These are phyloP conservation scores for Sordariomycetes sp. DNA, from an alignment of 2,329 filamentous ascomycete genomes.

Conservation along the genomic window DNA sequence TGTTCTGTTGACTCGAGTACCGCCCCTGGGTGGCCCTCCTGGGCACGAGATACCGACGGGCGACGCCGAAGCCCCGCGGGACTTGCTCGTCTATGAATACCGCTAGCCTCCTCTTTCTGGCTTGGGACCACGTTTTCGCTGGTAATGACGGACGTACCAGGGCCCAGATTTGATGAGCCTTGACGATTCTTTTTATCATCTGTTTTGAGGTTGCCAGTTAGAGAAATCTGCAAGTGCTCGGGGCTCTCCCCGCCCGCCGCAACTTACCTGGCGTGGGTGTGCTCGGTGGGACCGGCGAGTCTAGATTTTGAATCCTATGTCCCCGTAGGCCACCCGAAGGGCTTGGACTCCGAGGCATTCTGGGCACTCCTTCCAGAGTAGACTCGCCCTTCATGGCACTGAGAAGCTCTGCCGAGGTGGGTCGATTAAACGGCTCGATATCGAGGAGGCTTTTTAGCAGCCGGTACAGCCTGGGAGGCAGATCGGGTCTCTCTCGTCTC, in stretches of 20 bases:
- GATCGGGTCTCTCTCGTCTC: constrained; percentile 62
- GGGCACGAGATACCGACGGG: constrained; percentile 5
- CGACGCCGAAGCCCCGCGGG: background rate
- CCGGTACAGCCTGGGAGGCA: constrained; percentile 77
- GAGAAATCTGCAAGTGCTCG: background rate
- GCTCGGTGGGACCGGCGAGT: constrained; percentile 38
- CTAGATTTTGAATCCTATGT: constrained; percentile 42
- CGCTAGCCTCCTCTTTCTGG: background rate
- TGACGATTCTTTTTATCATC: background rate
- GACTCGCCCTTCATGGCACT: constrained; percentile 63
- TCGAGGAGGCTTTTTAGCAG: constrained; percentile 74
- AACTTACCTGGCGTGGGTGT: constrained; percentile 35
- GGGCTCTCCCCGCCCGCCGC: background rate
- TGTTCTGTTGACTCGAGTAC: background rate
- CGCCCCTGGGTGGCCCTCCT: constrained; percentile 6
- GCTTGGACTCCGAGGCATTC: background rate
- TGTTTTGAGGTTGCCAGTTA: background rate
- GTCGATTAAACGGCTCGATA: constrained; percentile 64
- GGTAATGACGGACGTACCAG: background rate
- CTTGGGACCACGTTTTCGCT: background rate
- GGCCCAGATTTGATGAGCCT: background rate
- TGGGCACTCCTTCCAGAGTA: constrained; percentile 25
- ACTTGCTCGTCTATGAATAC: background rate
- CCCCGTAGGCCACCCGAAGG: constrained; percentile 7
- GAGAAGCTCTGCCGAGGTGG: constrained; percentile 78